These are phyloP conservation scores for Acacia crassicarpa DNA, from an alignment of 306 rosid species.

Conservation along the genomic window DNA sequence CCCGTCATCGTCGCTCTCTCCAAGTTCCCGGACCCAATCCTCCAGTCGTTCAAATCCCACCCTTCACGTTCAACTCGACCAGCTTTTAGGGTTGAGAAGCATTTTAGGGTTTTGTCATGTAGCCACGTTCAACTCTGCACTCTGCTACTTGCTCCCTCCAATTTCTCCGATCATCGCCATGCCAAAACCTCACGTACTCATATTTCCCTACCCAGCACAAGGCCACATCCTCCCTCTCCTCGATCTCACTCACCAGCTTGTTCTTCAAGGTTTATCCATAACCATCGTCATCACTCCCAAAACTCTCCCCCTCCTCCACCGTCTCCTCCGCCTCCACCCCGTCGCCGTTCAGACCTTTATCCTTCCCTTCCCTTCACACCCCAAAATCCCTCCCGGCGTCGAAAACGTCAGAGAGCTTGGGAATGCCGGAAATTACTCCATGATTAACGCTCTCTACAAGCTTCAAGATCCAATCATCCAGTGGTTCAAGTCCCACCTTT, in stretches of 20 bases:
- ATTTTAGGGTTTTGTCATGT: no score
- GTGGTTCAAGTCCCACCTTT: slow-evolving; percentile 52
- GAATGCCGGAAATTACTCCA: slow-evolving; percentile 27
- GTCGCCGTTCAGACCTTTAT: slow-evolving; percentile 26
- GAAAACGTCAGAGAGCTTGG: slow-evolving; percentile 54
- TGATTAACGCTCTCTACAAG: slow-evolving; percentile 34
- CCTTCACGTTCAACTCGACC: no score
- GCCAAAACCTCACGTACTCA: slow-evolving; percentile 41
- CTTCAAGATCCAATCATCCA: slow-evolving; percentile 38
- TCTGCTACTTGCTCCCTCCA: no score
- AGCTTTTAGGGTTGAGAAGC: no score
- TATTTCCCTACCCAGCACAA: slow-evolving; percentile 55
- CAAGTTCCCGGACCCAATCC: slow-evolving; percentile 2
- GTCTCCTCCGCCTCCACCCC: slow-evolving; percentile 45
- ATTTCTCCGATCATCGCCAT: neutral
- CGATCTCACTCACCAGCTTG: slow-evolving; percentile 47
- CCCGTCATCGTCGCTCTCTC: slow-evolving; percentile 8
- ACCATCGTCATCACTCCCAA: slow-evolving; percentile 54
- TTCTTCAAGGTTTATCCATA: slow-evolving; percentile 33
- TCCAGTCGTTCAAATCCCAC: slow-evolving; percentile 5
- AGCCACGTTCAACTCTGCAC: no score
- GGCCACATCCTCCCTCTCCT: slow-evolving; percentile 53
- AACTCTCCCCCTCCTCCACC: slow-evolving; percentile 36
- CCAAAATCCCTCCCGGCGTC: slow-evolving; percentile 39
- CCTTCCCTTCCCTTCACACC: slow-evolving; percentile 58